Evolutionary conservation across 2,329 filamentous ascomycete genomes (phyloP).

Genomic region (Paracoccidioides brasiliensis): DNA sequence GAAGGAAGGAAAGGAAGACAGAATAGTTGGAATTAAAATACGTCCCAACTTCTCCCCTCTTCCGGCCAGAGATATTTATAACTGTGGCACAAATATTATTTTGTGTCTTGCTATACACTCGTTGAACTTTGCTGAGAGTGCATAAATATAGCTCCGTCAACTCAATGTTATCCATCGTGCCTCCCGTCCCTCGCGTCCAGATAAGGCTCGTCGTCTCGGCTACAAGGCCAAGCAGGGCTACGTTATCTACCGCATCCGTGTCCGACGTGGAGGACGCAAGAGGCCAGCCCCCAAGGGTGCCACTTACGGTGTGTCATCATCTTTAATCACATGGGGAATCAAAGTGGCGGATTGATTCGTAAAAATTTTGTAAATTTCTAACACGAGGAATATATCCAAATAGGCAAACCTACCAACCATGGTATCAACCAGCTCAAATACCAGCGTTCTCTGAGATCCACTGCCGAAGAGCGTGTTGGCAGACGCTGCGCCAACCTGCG

Average conservation of each 20-base stretch:
- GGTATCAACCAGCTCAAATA: slow-evolving; percentile 99
- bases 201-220: slow-evolving; percentile 98
- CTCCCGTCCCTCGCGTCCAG: slow-evolving; percentile 91
- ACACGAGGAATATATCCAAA: slow-evolving; percentile 8
- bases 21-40: neutral
- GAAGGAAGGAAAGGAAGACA: neutral
- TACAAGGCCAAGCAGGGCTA: slow-evolving; percentile 99
- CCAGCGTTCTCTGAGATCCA: slow-evolving; percentile 96
- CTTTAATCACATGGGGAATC: neutral
- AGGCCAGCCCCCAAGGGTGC: slow-evolving; percentile 91
- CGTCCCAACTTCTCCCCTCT: neutral
- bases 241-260: slow-evolving; percentile 98
- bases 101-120: slow-evolving; percentile 80
- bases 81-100: slow-evolving; percentile 38
- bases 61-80: slow-evolving; percentile 23
- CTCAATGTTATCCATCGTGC: slow-evolving; percentile 99
- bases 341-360: neutral
- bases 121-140: slow-evolving; percentile 99
- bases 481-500: slow-evolving; percentile 97
- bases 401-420: slow-evolving; percentile 99
- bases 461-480: slow-evolving; percentile 99
- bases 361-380: neutral
- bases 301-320: slow-evolving; percentile 68
- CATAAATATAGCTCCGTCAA: slow-evolving; percentile 99
- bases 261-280: slow-evolving; percentile 98